These are phyloP conservation scores for Torulaspora maleeae DNA, from an alignment of 805 yeast species.

Conservation along the genomic window DNA sequence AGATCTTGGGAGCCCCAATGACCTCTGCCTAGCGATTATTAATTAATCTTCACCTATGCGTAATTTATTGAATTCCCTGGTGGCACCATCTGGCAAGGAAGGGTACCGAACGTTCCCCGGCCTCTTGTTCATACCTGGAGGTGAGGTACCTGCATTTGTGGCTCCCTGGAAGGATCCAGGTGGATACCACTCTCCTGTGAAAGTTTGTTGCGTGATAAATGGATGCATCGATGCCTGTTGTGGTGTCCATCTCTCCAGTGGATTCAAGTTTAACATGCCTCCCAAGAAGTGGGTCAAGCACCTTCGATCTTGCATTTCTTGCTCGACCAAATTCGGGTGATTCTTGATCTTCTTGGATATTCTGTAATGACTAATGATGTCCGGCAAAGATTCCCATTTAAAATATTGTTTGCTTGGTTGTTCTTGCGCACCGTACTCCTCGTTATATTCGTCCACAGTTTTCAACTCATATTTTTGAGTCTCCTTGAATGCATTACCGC, in stretches of 20 bases:
- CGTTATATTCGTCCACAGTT: conserved; percentile 49
- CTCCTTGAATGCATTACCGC: background rate
- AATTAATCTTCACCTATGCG: conserved; percentile 18
- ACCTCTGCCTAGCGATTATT: background rate
- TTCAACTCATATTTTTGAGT: conserved; percentile 38
- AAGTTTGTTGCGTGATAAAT: conserved; percentile 63
- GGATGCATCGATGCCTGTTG: conserved; percentile 93
- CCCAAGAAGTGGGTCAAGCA: conserved; percentile 70
- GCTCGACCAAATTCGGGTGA: conserved; percentile 45
- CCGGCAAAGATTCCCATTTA: conserved; percentile 56
- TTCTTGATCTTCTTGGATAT: conserved; percentile 50
- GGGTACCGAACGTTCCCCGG: conserved; percentile 13
- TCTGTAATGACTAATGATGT: conserved; percentile 73
- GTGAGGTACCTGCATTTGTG: conserved; percentile 1
- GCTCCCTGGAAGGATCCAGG: conserved; percentile 37
- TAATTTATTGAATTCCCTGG: conserved; percentile 21
- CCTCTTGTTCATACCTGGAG: conserved; percentile 8
- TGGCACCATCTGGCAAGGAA: conserved; percentile 19
- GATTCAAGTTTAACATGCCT: conserved; percentile 78
- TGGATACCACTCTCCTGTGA: conserved; percentile 51
- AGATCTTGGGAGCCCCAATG: background rate
- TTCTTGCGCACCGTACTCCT: conserved; percentile 41
- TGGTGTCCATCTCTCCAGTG: conserved; percentile 94
- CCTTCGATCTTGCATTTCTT: conserved; percentile 67
- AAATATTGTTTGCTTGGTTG: conserved; percentile 84